These are phyloP conservation scores for Physcia stellaris DNA, from an alignment of 495 filamentous ascomycete genomes.

Conservation along the genomic window DNA sequence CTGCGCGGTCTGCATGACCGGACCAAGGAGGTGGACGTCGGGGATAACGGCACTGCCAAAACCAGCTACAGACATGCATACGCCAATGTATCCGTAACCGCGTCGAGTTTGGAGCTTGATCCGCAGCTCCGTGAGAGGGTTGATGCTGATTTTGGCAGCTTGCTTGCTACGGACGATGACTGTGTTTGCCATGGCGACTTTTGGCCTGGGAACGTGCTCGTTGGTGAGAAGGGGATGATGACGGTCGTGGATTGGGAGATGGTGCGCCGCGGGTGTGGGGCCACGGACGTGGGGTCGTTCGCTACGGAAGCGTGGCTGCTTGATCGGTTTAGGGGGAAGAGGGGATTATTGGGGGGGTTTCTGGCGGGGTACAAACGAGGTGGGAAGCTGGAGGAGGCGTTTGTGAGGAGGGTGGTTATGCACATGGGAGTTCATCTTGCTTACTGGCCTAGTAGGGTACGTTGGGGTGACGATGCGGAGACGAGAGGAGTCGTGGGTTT, in stretches of 20 bases:
- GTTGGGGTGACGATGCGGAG: conserved; percentile 17
- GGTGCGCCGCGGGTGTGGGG: conserved; percentile 18
- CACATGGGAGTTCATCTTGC: conserved; percentile 23
- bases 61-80: conserved; percentile 19
- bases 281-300: conserved; percentile 26
- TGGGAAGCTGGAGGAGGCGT: conserved; percentile 3
- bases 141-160: conserved; percentile 16
- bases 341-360: conserved; percentile 19
- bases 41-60: conserved; percentile 18
- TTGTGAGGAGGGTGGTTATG: conserved; percentile 16
- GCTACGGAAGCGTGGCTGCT: conserved; percentile 24
- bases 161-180: conserved; percentile 18
- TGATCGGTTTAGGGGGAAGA: conserved; percentile 21
- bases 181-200: conserved; percentile 26
- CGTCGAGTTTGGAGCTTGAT: conserved; percentile 15
- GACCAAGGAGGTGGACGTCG: conserved; percentile 6
- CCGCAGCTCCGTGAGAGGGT: conserved; percentile 14
- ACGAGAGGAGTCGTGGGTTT: conserved; percentile 18
- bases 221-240: conserved; percentile 7
- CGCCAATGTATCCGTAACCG: conserved; percentile 9
- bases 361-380: conserved; percentile 15
- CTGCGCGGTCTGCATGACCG: conserved; percentile 9
- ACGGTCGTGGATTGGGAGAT: conserved; percentile 28
- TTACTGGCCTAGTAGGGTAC: conserved; percentile 21
- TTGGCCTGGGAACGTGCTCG: conserved; percentile 19